Evolutionary conservation across 2,329 filamentous ascomycete species (phyloP), one percentile per base, ranked within the genome.

Genomic region (Leptodontidium sp.): DNA sequence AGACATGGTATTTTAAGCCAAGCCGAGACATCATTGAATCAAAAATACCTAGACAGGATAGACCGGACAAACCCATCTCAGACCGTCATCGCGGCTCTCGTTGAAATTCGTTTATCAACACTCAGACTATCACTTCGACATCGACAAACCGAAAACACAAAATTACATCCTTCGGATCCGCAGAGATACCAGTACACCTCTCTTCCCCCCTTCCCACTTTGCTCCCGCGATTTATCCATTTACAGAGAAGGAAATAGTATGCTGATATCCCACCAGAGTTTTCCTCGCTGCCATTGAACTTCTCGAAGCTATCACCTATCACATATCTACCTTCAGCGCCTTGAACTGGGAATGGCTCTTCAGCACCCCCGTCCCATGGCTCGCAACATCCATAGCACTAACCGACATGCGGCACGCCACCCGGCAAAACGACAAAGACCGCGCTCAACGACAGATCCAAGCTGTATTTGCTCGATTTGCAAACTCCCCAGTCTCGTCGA

Each of bases 271-370:
- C 17, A 21, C 26, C 21, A 72, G 71, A 12, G 61, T 66, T 4
- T 74, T 73, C 55, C 45, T 66, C 12, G 32, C 68, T 26, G 66
- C 73, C 2, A 14, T 73, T 26, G 66, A 69, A 53, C 62, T 69
- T 6, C 67, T 74, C 35, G 73, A 73, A 71, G 70, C 71, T 14
- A 52, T 68, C 15, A 62, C 72, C 45, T 71, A 70, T 35, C 68
- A 73, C 50, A 66, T 52, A 24, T 61, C 15, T 32, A 67, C 63
- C 2, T 73, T 72, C 40, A 12, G 61, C 1, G 21, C 67, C 9
- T 32, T 55, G 0, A 68, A 68, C n/a, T 73, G 71, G 68, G 69
- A 68, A 35, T 73, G 70, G 70, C 35, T 73, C 14, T 71, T 74
- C 57, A 38, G 64, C 21, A 69, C 67, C 45, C 43, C 58, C 0